Base-by-base conservation (phyloP, 306 rosid genomes). In the Inga leiocalycina region DNA sequence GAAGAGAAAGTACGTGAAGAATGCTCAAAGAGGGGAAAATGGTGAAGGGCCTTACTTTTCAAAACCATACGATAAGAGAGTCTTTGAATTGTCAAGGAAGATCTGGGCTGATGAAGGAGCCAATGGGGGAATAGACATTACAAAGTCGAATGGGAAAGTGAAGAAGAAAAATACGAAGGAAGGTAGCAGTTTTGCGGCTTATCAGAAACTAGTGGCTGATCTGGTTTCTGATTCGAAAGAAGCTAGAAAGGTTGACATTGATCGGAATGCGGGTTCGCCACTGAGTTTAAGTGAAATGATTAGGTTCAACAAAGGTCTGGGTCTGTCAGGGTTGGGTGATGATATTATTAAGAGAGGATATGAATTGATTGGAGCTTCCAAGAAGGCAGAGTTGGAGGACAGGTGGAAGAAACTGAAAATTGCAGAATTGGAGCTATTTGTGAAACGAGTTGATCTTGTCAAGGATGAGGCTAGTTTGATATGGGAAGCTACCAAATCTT, bases 381-480 rank as follows among this genome's bases (percentile, higher is more conserved):
- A 89, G 85, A 85, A 75, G 65, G 88, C 80, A 22, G 94, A 87
- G 74, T 76, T 92, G 51, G 91, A 86, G 79, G 84, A 32, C 4
- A 81, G 65, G 85, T 95, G 97, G 94, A 87, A 48, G 85, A 46
- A 89, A 37, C 3, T 90, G 22, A 87, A 81, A 17, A 8, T 62
- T 75, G 88, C 90, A 0, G 97, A 93, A 35, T 24, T 91, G 82
- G 90, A 93, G 71, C 43, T 91, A 54, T 82, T 75, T 73, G 79
- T 74, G 10, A 68, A 73, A 80, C 80, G 90, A 16, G 17, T 79
- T 3, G 76, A 86, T 75, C 75, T 93, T 37, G 43, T 80, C 16
- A 76, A 51, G 43, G 89, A 92, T 2, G 89, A 82, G 52, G 45
- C 88, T 2, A 81, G 56, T 80, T 39, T 89, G 85, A 46, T 88